These are phyloP conservation scores for Lentinula aciculospora DNA, from an alignment of 768 basidiomycete genomes.

Conservation along the genomic window DNA sequence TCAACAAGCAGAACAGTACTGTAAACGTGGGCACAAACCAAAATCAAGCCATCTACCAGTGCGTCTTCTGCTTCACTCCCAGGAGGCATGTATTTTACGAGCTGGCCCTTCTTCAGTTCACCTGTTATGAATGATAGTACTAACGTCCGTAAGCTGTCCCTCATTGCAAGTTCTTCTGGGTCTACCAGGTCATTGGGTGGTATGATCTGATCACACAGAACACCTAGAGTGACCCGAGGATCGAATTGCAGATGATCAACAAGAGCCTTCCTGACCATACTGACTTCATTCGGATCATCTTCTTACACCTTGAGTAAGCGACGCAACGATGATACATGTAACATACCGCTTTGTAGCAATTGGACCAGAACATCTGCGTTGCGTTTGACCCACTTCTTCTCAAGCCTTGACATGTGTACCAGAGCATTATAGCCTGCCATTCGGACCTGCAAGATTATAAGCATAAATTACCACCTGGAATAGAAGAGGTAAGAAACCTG, in stretches of 20 bases:
- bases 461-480: neutral
- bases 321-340: neutral
- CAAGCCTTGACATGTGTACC: slow-evolving; percentile 36
- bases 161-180: slow-evolving; percentile 45
- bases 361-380: slow-evolving; percentile 77
- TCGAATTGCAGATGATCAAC: slow-evolving; percentile 62
- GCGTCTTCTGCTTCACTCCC: slow-evolving; percentile 41
- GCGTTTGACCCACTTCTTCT: slow-evolving; percentile 57
- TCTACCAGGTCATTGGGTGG: slow-evolving; percentile 36
- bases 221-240: slow-evolving; percentile 51
- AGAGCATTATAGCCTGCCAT: slow-evolving; percentile 63
- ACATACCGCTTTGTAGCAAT: slow-evolving; percentile 61
- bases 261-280: slow-evolving; percentile 54
- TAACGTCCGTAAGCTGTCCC: slow-evolving; percentile 51
- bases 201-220: slow-evolving; percentile 63
- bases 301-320: neutral
- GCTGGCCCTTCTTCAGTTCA: slow-evolving; percentile 36
- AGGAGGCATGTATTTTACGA: slow-evolving; percentile 39
- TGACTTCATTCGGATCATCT: slow-evolving; percentile 67
- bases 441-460: slow-evolving; percentile 44
- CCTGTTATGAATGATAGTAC: slow-evolving; percentile 55
- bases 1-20: slow-evolving; percentile 1
- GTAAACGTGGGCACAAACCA: slow-evolving; percentile 29
- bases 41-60: slow-evolving; percentile 41
- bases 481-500: slow-evolving; percentile 16